Conservation (phyloP, 2,329 filamentous ascomycete species). For the Colletotrichum paranaense region DNA sequence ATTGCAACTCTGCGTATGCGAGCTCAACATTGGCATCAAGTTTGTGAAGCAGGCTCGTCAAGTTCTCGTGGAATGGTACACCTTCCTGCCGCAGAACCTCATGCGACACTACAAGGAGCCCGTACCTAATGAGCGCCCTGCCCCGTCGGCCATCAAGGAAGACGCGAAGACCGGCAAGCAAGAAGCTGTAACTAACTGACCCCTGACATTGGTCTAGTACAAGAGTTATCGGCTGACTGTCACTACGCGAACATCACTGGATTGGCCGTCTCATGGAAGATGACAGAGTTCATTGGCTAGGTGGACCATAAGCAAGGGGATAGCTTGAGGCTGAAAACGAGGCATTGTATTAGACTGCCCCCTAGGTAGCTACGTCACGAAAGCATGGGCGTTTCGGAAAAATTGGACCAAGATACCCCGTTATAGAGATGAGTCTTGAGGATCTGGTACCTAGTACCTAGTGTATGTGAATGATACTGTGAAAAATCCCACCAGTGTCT, state of each 20-base stretch:
- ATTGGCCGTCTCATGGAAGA: neutral
- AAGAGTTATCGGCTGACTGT: neutral
- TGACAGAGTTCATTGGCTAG: neutral
- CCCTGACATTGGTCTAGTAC: neutral
- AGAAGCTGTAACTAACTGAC: neutral
- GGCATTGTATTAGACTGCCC: neutral
- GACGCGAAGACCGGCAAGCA: neutral
- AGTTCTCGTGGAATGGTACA: slow-evolving; percentile 72
- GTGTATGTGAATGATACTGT: neutral
- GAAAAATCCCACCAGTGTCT: neutral
- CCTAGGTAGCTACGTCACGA: neutral
- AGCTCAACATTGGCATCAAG: slow-evolving; percentile 70
- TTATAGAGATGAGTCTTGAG: neutral
- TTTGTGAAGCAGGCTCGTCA: slow-evolving; percentile 72
- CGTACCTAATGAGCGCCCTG: slow-evolving; percentile 53
- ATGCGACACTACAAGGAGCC: slow-evolving; percentile 76
- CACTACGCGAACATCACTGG: neutral
- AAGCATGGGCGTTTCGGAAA: neutral
- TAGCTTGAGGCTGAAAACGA: neutral
- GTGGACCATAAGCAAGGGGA: neutral
- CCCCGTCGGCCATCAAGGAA: slow-evolving; percentile 55
- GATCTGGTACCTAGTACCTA: neutral
- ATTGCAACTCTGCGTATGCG: slow-evolving; percentile 64
- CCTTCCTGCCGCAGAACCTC: slow-evolving; percentile 74
- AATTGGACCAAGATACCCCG: slow-evolving; percentile 10